These are phyloP conservation scores for Hyaloscypha finlandica DNA, from an alignment of 495 filamentous ascomycete species.

Conservation along the genomic window DNA sequence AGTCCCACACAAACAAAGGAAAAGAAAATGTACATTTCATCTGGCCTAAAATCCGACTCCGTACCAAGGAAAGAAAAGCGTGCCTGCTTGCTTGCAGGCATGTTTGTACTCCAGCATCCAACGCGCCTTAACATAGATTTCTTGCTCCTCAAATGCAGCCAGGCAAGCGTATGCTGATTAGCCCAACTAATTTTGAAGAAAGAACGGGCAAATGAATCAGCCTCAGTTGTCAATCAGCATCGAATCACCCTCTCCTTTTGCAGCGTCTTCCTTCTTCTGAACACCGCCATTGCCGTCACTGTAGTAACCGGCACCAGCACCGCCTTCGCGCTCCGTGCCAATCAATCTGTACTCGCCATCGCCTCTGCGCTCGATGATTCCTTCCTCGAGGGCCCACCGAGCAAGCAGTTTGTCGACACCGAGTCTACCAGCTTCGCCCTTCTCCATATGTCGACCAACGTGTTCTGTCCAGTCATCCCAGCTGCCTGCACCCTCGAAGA, in stretches of 20 bases:
- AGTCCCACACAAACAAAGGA: neutral
- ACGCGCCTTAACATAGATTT: neutral
- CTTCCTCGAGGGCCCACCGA: conserved; percentile 56
- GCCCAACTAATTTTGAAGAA: neutral
- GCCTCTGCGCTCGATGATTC: conserved; percentile 56
- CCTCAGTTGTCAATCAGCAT: conserved; percentile 27
- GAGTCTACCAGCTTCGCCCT: conserved; percentile 51
- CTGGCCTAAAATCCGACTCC: neutral
- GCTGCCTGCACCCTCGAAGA: conserved; percentile 68
- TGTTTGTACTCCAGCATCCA: neutral
- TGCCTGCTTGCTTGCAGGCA: neutral
- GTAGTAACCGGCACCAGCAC: conserved; percentile 29
- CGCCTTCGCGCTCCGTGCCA: conserved; percentile 32
- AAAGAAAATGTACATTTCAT: neutral
- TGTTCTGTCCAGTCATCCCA: conserved; percentile 95
- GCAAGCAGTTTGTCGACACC: conserved; percentile 53
- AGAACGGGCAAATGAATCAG: neutral
- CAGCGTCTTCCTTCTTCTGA: conserved; percentile 20
- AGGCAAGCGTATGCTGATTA: too few species aligned
- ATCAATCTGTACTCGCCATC: conserved; percentile 53
- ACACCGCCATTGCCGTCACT: conserved; percentile 31
- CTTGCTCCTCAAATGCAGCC: neutral
- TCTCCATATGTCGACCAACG: conserved; percentile 86
- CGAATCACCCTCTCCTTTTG: conserved; percentile 21
- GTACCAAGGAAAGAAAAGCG: neutral